Evolutionary conservation across 768 basidiomycete species (phyloP).

Genomic region (Psilocybe cubensis): DNA sequence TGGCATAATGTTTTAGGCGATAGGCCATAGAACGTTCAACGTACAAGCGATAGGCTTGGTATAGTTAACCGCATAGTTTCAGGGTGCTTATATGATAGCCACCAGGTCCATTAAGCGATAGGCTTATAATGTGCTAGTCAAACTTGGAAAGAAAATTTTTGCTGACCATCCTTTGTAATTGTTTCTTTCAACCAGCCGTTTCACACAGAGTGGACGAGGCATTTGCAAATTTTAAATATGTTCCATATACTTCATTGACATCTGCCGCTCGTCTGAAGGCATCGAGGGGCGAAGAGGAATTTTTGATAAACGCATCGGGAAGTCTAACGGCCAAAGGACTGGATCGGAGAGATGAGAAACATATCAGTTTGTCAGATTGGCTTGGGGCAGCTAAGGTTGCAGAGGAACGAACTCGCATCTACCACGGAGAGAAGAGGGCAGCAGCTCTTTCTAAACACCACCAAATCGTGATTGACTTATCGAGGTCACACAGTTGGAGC

Average conservation of each 20-base stretch:
- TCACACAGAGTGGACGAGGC: too few species aligned
- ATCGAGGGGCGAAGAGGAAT: slow-evolving; percentile 16
- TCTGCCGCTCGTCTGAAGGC: slow-evolving; percentile 14
- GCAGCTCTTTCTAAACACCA: slow-evolving; percentile 19
- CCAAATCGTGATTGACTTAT: slow-evolving; percentile 6
- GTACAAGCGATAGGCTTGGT: too few species aligned
- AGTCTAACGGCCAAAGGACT: background rate
- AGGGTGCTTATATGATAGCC: too few species aligned
- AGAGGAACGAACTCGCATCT: slow-evolving; percentile 7
- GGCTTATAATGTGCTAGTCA: too few species aligned
- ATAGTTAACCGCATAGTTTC: too few species aligned
- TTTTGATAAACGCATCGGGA: slow-evolving; percentile 6
- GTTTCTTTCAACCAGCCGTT: too few species aligned
- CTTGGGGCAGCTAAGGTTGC: background rate
- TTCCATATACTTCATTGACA: slow-evolving; percentile 26
- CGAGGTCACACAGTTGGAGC: slow-evolving; percentile 14
- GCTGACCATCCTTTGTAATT: too few species aligned
- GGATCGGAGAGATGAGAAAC: background rate
- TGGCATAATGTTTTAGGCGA: too few species aligned
- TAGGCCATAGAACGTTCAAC: too few species aligned
- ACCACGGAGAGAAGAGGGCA: slow-evolving; percentile 16
- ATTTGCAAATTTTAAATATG: slow-evolving; percentile 5
- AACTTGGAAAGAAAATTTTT: too few species aligned
- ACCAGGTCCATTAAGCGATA: too few species aligned
- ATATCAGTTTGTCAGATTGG: slow-evolving; percentile 22